A percentile compares a stretch with the other conserved stretches of the same genome.
phyloP scores from a whole-genome alignment of 75 land plant species.

The Sequoia sempervirens region DNA sequence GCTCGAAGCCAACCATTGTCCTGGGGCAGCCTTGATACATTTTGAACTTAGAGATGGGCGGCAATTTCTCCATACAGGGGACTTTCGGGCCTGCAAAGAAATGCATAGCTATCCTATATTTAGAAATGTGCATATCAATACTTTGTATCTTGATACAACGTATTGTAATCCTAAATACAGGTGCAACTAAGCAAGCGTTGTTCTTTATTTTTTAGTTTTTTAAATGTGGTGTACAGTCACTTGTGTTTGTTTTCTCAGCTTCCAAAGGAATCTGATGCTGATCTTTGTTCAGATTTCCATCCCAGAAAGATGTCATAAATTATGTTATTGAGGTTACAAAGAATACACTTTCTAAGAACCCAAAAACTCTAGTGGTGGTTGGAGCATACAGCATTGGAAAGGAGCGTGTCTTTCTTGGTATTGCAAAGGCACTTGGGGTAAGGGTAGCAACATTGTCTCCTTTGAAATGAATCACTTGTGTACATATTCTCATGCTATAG shows the following conservation, averaged over 20 bases:
- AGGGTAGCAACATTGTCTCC: slow-evolving; percentile 6
- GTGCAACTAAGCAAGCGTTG: slow-evolving; percentile 8
- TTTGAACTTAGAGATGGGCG: slow-evolving; percentile 40
- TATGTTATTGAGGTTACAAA: slow-evolving; percentile 41
- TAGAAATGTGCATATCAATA: slow-evolving; percentile 18
- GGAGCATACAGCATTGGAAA: slow-evolving; percentile 90
- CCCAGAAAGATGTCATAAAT: slow-evolving; percentile 47
- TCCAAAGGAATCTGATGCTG: not conserved
- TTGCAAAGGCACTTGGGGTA: slow-evolving; percentile 57
- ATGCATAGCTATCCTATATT: slow-evolving; percentile 62
- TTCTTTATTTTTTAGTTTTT: not conserved
- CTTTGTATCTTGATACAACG: slow-evolving; percentile 73
- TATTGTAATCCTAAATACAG: slow-evolving; percentile 71
- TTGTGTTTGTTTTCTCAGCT: not conserved
- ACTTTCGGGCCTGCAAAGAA: slow-evolving; percentile 57
- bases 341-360: slow-evolving; percentile 27
- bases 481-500: not conserved
- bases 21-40: slow-evolving; percentile 66
- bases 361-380: slow-evolving; percentile 54
- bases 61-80: slow-evolving; percentile 62
- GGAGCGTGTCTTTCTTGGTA: slow-evolving; percentile 65
- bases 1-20: slow-evolving; percentile 80
- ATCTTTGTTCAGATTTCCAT: slow-evolving; percentile 49
- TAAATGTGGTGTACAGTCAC: not conserved
- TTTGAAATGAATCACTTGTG: not conserved